Conservation (phyloP, 2,329 filamentous ascomycete species). For the Apiospora saccharicola region DNA sequence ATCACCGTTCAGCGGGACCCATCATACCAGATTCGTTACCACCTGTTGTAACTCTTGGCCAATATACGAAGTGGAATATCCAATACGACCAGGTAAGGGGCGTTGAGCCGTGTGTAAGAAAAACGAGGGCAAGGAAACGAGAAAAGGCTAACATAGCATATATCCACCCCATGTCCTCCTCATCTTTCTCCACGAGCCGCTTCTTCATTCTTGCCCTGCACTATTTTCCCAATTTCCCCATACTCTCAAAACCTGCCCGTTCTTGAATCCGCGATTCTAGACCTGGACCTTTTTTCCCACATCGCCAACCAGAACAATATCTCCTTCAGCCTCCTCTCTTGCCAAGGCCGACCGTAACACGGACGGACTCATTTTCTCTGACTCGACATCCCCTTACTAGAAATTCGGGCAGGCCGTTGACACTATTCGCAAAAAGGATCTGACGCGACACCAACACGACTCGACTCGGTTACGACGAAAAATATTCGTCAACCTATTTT, state of each 20-base stretch:
- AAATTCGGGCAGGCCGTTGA: conserved; percentile 18
- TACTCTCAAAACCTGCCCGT: neutral
- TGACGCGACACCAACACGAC: conserved; percentile 15
- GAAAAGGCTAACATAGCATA: conserved; percentile 1
- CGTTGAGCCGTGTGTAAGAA: neutral
- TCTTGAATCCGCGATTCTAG: conserved; percentile 16
- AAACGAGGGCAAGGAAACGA: neutral
- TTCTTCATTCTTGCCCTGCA: conserved; percentile 1
- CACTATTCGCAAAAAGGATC: neutral
- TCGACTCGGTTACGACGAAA: neutral
- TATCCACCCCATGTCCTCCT: conserved; percentile 13
- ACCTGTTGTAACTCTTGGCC: conserved; percentile 18
- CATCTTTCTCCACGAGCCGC: conserved; percentile 12
- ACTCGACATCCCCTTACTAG: neutral
- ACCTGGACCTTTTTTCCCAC: neutral
- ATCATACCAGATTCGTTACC: conserved; percentile 15
- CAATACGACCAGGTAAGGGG: neutral
- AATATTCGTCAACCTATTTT: neutral
- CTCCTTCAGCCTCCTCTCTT: neutral
- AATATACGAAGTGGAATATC: conserved; percentile 20
- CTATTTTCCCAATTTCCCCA: conserved; percentile 13
- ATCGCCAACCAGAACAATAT: neutral
- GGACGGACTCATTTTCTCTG: neutral
- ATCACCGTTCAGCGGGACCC: conserved; percentile 5
- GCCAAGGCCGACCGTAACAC: neutral